A percentile compares a stretch with the other conserved stretches of the same genome.
Conservation (phyloP, 164 flowering plant genomes). For the Tetracentron sinense region DNA sequence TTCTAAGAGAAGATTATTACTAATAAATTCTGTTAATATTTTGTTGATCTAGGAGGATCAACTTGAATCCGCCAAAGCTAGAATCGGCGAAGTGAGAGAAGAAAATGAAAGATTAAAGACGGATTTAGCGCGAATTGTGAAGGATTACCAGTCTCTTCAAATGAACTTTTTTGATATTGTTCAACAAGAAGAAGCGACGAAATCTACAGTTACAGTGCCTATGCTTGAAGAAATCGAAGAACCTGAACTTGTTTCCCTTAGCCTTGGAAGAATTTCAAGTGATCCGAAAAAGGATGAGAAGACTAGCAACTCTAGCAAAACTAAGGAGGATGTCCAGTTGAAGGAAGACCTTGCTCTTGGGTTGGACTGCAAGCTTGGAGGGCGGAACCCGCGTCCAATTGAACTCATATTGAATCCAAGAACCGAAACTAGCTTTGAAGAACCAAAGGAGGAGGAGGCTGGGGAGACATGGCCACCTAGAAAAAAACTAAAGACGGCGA, state of each 20-base stretch:
- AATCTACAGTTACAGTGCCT: constrained; percentile 11
- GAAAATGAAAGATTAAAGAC: constrained; percentile 67
- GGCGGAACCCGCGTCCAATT: neutral
- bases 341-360: constrained; percentile 42
- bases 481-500: constrained; percentile 37
- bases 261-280: constrained; percentile 55
- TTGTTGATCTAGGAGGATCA: constrained; percentile 34
- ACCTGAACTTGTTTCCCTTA: constrained; percentile 57
- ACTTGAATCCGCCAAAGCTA: constrained; percentile 55
- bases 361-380: constrained; percentile 33
- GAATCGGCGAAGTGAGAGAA: constrained; percentile 66
- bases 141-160: constrained; percentile 62
- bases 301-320: constrained; percentile 13
- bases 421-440: constrained; percentile 37
- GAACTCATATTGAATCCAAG: constrained; percentile 24
- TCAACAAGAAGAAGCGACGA: constrained; percentile 33
- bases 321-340: constrained; percentile 19
- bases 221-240: constrained; percentile 38
- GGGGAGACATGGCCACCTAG: constrained; percentile 50
- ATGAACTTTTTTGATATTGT: constrained; percentile 35
- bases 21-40: neutral
- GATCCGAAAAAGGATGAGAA: constrained; percentile 34
- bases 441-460: constrained; percentile 34
- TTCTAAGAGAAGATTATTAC: neutral
- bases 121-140: constrained; percentile 39